Evolutionary conservation across 2,329 filamentous ascomycete species (phyloP).

Genomic region (Aureobasidium pullulans): DNA sequence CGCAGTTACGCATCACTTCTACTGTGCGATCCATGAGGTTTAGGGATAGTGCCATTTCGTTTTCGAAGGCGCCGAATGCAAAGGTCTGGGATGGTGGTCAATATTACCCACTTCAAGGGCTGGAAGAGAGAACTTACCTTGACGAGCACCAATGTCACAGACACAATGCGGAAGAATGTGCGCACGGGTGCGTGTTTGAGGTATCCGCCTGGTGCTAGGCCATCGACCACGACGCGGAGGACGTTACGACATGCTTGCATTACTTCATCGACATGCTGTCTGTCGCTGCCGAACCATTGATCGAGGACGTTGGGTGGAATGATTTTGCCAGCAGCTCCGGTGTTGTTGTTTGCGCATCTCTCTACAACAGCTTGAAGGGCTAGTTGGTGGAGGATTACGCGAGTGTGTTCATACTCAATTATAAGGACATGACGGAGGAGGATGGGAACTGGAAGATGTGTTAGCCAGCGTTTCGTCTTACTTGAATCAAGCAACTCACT

Average conservation of each 20-base stretch:
- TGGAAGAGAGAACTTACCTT: slow-evolving; percentile 40
- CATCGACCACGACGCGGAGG: slow-evolving; percentile 69
- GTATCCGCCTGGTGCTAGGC: slow-evolving; percentile 64
- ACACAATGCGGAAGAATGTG: slow-evolving; percentile 81
- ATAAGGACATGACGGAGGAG: slow-evolving; percentile 68
- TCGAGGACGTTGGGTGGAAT: slow-evolving; percentile 39
- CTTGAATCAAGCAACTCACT: slow-evolving; percentile 25
- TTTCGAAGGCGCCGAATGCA: slow-evolving; percentile 69
- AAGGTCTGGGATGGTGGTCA: slow-evolving; percentile 54
- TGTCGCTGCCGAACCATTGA: slow-evolving; percentile 51
- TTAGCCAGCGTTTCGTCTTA: slow-evolving; percentile 20
- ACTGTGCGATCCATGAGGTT: slow-evolving; percentile 68
- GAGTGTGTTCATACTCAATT: slow-evolving; percentile 93
- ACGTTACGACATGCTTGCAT: slow-evolving; percentile 71
- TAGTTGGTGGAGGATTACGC: slow-evolving; percentile 90
- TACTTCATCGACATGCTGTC: slow-evolving; percentile 60
- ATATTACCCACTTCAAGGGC: neutral
- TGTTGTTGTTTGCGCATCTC: slow-evolving; percentile 60
- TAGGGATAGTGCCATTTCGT: slow-evolving; percentile 69
- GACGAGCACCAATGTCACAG: slow-evolving; percentile 74
- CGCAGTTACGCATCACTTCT: slow-evolving; percentile 64
- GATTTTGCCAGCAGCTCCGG: slow-evolving; percentile 32
- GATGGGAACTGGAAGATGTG: slow-evolving; percentile 39
- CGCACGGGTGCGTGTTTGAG: slow-evolving; percentile 76
- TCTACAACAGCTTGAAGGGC: slow-evolving; percentile 93